Percentiles rank a stretch among this genome's conserved stretches.
phyloP scores from a whole-genome alignment of 2,329 filamentous ascomycete species.

The Didymella pomorum region DNA sequence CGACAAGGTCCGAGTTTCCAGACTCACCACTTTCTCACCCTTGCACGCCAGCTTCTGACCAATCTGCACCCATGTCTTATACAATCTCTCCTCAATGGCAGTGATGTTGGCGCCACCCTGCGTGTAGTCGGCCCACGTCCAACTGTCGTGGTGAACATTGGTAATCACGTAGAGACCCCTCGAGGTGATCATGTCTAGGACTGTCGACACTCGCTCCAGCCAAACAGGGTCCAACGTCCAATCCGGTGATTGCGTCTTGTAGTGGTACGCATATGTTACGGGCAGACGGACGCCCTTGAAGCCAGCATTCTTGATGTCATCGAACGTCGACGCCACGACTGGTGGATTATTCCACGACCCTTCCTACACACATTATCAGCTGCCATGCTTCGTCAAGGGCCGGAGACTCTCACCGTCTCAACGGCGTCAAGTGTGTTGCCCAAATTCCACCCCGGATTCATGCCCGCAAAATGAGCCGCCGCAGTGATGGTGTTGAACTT shows the following conservation, averaged over 20 bases:
- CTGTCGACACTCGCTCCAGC: conserved; percentile 65
- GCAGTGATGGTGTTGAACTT: conserved; percentile 59
- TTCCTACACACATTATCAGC: conserved; percentile 47
- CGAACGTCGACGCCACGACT: conserved; percentile 60
- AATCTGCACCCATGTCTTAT: conserved; percentile 66
- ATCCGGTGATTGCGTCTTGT: conserved; percentile 58
- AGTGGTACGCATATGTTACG: conserved; percentile 68
- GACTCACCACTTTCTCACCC: conserved; percentile 54
- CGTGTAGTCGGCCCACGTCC: conserved; percentile 65
- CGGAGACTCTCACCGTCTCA: conserved; percentile 37
- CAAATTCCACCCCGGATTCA: conserved; percentile 67
- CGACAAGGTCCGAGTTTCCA: too few species aligned
- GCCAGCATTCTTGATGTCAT: conserved; percentile 61
- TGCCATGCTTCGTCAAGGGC: neutral
- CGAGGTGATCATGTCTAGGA: conserved; percentile 63
- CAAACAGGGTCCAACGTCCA: conserved; percentile 64
- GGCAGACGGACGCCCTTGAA: conserved; percentile 68
- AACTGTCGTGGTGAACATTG: conserved; percentile 68
- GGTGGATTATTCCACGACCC: conserved; percentile 67
- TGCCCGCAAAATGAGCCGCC: conserved; percentile 55
- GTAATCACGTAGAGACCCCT: conserved; percentile 63
- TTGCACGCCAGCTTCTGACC: conserved; percentile 63
- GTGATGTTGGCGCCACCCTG: conserved; percentile 57
- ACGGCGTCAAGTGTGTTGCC: conserved; percentile 67
- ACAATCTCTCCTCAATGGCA: conserved; percentile 65